Base-by-base conservation (phyloP, 2,329 filamentous ascomycete genomes). In the Exophiala phaeomuriformis region DNA sequence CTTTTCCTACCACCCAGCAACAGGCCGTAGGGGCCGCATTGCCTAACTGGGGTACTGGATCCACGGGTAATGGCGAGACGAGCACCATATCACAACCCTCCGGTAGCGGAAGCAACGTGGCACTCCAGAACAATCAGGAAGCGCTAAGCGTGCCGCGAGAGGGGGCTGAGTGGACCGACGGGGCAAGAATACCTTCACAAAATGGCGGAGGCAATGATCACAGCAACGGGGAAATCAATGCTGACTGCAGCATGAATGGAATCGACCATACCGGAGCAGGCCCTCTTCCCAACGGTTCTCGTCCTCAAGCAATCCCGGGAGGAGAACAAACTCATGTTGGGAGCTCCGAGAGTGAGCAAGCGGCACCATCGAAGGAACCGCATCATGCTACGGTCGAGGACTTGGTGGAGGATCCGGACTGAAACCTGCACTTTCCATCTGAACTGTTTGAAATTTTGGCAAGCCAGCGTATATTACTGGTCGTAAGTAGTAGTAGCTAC, bases 341-440 rank as follows among this genome's bases (percentile, higher is more conserved):
- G 19, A 19, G 19, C 19, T 32, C 10, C 51, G 35, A 12, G 19
- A 7, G 19, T 12, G 12, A 12, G 31, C 49, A n/a, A 19, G 19
- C 19, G 19, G 19, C 19, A 19, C 19, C 19, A 19, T 19, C 19
- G 19, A 19, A 19, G 19, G 19, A 19, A 19, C 19, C 19, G 19
- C 19, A 19, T 19, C 67, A 70, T 27, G 68, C 69, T 1, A 69
- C 70, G 30, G 65, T 74, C 9, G 71, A 74, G 52, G 71, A 74
- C 50, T 49, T 59, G 37, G 54, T 58, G n/a, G 64, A 66, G 30
- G 63, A 63, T 36, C 47, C 61, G 27, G 64, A 65, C 43, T 65
- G 48, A 10, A 32, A 19, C 19, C 19, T 19, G 19, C 19, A 19
- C 19, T 19, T 19, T 19, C 19, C 19, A 19, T 19, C 19, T 19